phyloP scores from a whole-genome alignment of 2,329 filamentous ascomycete species.

The Grosmannia serpens region DNA sequence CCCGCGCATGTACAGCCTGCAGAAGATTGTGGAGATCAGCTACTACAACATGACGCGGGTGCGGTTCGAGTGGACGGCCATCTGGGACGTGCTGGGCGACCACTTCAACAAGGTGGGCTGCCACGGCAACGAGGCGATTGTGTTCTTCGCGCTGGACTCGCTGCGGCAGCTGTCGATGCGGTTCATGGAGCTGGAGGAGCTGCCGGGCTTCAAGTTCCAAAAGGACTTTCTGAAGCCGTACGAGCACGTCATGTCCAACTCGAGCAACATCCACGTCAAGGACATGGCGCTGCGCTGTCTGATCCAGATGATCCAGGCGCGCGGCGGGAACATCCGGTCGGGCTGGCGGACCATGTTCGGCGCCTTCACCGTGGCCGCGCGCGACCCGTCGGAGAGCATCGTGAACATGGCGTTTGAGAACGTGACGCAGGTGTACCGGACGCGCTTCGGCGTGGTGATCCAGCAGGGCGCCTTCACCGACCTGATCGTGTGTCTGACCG shows the following conservation, averaged over 20 bases:
- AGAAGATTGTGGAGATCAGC: slow-evolving; percentile 97
- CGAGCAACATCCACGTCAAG: slow-evolving; percentile 82
- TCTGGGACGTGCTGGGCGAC: slow-evolving; percentile 94
- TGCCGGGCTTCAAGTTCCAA: slow-evolving; percentile 98
- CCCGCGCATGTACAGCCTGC: slow-evolving; percentile 89
- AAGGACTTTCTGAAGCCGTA: slow-evolving; percentile 99
- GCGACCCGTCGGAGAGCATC: slow-evolving; percentile 87
- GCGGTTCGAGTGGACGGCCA: slow-evolving; percentile 94
- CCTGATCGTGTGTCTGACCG: slow-evolving; percentile 87
- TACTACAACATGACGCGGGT: slow-evolving; percentile 99
- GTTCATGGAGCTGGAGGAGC: slow-evolving; percentile 95
- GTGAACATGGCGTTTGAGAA: slow-evolving; percentile 96
- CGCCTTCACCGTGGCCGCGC: slow-evolving; percentile 90
- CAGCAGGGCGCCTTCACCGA: slow-evolving; percentile 95
- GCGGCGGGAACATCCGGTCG: slow-evolving; percentile 91
- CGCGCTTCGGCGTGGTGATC: slow-evolving; percentile 89
- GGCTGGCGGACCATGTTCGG: slow-evolving; percentile 99
- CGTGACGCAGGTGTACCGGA: slow-evolving; percentile 89
- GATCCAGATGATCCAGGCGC: slow-evolving; percentile 97
- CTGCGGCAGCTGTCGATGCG: slow-evolving; percentile 93
- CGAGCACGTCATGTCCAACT: slow-evolving; percentile 93
- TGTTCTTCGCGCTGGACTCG: slow-evolving; percentile 95
- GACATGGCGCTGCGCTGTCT: slow-evolving; percentile 94
- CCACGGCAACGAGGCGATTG: slow-evolving; percentile 89
- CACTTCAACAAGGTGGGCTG: slow-evolving; percentile 98